Evolutionary conservation across 192 early-diverging fungal genomes (phyloP).

Genomic region (Coemansia sp.): DNA sequence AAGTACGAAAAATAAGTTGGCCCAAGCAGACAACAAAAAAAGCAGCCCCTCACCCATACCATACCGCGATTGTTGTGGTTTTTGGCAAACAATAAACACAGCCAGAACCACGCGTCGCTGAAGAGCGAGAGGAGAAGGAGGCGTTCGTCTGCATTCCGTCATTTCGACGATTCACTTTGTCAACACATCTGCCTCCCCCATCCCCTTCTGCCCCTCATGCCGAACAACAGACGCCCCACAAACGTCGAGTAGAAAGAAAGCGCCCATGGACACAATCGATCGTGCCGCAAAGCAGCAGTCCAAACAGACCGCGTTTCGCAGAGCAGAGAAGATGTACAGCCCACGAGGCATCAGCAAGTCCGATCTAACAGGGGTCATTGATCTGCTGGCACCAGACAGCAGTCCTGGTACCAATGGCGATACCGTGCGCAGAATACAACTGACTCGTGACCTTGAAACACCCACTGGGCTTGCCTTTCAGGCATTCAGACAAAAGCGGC

Average conservation of each 20-base stretch:
- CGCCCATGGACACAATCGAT: conserved; percentile 3
- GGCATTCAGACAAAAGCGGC: conserved; percentile 27
- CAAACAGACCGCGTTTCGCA: conserved; percentile 69
- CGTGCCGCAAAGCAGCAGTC: conserved; percentile 2
- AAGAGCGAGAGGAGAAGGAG: neutral
- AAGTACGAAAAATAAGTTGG: neutral
- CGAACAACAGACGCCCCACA: neutral
- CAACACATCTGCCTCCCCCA: neutral
- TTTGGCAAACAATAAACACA: neutral
- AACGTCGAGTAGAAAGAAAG: neutral
- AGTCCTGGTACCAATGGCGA: neutral
- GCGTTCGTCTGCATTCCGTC: neutral
- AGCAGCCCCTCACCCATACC: conserved; percentile 1
- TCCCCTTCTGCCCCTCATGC: neutral
- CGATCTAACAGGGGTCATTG: conserved; percentile 59
- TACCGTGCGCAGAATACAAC: conserved; percentile 22
- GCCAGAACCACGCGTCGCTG: neutral
- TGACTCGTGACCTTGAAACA: conserved; percentile 28
- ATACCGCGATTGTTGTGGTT: neutral
- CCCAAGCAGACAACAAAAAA: neutral
- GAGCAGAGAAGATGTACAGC: conserved; percentile 65
- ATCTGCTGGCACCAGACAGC: conserved; percentile 38
- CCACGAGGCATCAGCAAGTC: conserved; percentile 49
- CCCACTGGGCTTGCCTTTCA: conserved; percentile 24
- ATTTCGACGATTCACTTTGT: neutral